phyloP scores from a whole-genome alignment of 1,139 yeast species.

The Taphrina communis region DNA sequence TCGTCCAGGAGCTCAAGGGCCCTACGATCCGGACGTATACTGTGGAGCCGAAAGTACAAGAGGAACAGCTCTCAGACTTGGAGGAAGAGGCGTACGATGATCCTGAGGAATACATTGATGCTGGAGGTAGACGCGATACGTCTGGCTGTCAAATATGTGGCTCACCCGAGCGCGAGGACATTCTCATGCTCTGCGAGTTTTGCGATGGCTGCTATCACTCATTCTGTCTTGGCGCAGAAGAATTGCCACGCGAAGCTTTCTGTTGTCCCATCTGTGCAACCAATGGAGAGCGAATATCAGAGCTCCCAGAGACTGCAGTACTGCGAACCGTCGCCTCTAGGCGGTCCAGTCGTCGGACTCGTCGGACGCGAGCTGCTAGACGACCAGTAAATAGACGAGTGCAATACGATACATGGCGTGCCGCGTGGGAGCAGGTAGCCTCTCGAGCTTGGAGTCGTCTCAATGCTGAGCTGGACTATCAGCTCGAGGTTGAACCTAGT shows the following conservation, averaged over 20 bases:
- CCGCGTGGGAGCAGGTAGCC: conserved; percentile 26
- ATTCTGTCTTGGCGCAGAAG: conserved; percentile 50
- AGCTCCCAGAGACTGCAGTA: background rate
- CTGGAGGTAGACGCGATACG: background rate
- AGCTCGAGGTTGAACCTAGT: background rate
- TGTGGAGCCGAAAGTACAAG: conserved; percentile 33
- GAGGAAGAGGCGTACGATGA: conserved; percentile 15
- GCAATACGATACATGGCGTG: conserved; percentile 30
- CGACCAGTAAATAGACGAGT: conserved; percentile 3
- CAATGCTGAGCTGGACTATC: conserved; percentile 11
- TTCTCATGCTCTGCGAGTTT: conserved; percentile 50
- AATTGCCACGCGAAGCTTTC: conserved; percentile 50
- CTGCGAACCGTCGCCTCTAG: conserved; percentile 27
- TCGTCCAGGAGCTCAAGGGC: conserved; percentile 16
- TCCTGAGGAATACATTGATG: conserved; percentile 9
- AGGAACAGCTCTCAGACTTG: conserved; percentile 4
- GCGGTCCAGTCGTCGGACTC: conserved; percentile 1
- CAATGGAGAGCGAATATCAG: background rate
- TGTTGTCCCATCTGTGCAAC: conserved; percentile 50
- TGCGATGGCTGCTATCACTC: conserved; percentile 51
- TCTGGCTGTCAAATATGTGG: conserved; percentile 50
- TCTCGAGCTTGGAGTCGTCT: conserved; percentile 25
- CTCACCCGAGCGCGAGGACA: conserved; percentile 49
- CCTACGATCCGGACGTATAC: conserved; percentile 16
- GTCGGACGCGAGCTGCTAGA: conserved; percentile 9